Conservation (phyloP, 495 filamentous ascomycete genomes). For the Jackrogersella minutella region DNA sequence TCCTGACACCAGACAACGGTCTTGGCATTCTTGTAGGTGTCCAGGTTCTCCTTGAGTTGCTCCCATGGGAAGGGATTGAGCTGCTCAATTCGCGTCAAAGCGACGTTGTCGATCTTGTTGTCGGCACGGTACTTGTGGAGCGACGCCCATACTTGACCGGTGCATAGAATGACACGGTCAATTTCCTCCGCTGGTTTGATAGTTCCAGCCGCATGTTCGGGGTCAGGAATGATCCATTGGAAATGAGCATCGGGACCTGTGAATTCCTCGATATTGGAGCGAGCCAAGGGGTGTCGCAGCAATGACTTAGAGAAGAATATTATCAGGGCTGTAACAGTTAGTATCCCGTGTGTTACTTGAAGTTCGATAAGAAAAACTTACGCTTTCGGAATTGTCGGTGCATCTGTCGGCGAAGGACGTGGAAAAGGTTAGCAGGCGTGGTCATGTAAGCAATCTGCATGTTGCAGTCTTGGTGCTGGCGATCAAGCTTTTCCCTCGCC, state of each 20-base stretch:
- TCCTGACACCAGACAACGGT: conserved; percentile 97
- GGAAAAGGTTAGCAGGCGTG: conserved; percentile 91
- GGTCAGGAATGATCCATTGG: conserved; percentile 92
- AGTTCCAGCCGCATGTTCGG: conserved; percentile 73
- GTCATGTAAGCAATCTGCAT: conserved; percentile 99
- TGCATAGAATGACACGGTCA: conserved; percentile 91
- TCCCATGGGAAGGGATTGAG: conserved; percentile 99
- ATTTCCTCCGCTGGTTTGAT: conserved; percentile 87
- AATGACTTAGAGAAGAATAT: conserved; percentile 98
- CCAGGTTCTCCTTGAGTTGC: conserved; percentile 92
- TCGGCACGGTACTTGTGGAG: conserved; percentile 89
- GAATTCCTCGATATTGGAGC: conserved; percentile 89
- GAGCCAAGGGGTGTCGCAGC: conserved; percentile 88
- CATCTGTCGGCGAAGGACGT: conserved; percentile 95
- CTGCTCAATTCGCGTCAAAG: conserved; percentile 95
- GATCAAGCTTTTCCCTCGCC: conserved; percentile 82
- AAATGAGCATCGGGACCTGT: conserved; percentile 84
- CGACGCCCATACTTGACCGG: conserved; percentile 91
- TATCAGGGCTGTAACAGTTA: conserved; percentile 74
- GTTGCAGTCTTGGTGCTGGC: conserved; percentile 99
- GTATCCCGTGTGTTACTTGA: conserved; percentile 23
- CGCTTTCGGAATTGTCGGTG: conserved; percentile 99
- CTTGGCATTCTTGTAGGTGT: conserved; percentile 94
- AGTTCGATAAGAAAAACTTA: conserved; percentile 59
- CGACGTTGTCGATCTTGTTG: conserved; percentile 83